phyloP scores from a whole-genome alignment of 495 filamentous ascomycete genomes.

The Haplographium delicatum region DNA sequence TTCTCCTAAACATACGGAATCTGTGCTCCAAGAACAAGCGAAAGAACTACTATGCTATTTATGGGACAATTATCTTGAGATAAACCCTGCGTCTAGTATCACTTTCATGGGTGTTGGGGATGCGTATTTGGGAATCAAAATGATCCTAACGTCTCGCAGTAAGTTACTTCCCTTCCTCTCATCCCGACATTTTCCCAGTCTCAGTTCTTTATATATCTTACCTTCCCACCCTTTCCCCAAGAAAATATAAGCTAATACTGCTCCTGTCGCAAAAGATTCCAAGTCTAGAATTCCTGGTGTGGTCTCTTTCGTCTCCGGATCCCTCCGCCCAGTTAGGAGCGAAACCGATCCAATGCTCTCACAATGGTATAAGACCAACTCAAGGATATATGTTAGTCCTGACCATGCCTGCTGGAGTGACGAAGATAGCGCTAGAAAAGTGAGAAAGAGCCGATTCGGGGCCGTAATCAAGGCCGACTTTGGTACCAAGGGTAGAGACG shows the following conservation, averaged over 20 bases:
- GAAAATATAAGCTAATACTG: not conserved
- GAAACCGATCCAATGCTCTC: constrained; percentile 58
- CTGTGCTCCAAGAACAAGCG: constrained; percentile 44
- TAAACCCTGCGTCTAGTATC: constrained; percentile 62
- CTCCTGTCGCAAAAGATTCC: constrained; percentile 30
- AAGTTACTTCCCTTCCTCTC: constrained; percentile 17
- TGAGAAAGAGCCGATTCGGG: constrained; percentile 63
- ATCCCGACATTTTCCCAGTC: not conserved
- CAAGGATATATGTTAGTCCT: constrained; percentile 64
- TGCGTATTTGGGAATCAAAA: constrained; percentile 62
- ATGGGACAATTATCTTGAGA: constrained; percentile 97
- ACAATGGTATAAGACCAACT: constrained; percentile 69
- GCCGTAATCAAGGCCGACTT: constrained; percentile 56
- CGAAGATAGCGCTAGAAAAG: constrained; percentile 46
- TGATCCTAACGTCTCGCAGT: constrained; percentile 66
- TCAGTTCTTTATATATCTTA: not conserved
- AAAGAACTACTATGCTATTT: constrained; percentile 78
- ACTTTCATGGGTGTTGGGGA: constrained; percentile 82
- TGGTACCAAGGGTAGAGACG: constrained; percentile 50
- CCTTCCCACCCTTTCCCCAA: not conserved
- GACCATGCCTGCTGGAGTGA: constrained; percentile 68
- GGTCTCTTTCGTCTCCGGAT: constrained; percentile 55
- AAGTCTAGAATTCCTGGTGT: constrained; percentile 41
- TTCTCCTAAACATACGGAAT: not conserved
- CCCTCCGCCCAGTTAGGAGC: constrained; percentile 61